Evolutionary conservation across 169 alveolate genomes (phyloP).

Genomic region (Cryptosporidium parvum): DNA sequence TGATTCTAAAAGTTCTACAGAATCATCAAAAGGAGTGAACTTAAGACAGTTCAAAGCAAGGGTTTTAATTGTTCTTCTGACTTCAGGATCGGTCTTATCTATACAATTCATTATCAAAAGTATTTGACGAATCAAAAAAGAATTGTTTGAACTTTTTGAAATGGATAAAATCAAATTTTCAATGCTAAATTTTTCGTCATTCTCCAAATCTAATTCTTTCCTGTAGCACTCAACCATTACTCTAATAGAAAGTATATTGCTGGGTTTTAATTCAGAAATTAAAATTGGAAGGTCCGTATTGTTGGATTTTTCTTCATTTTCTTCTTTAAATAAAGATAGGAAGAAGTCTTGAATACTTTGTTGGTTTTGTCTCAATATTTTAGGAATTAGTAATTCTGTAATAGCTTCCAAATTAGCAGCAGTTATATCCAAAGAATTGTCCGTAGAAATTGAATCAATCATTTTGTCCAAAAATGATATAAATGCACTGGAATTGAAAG

Average conservation of each 20-base stretch:
- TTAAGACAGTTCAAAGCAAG: conserved; percentile 39
- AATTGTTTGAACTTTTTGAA: conserved; percentile 33
- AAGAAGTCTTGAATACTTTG: conserved; percentile 2
- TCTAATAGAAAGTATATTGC: conserved; percentile 23
- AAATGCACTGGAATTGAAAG: conserved; percentile 1
- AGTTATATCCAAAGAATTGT: conserved; percentile 17
- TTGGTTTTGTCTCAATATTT: not conserved
- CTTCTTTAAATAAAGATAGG: not conserved
- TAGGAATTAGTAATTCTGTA: conserved; percentile 17
- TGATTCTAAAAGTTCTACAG: conserved; percentile 34
- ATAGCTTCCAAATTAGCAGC: conserved; percentile 56
- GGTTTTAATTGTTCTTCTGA: conserved; percentile 6
- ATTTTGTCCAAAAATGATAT: conserved; percentile 42
- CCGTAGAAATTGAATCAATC: conserved; percentile 15
- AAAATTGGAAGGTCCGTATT: not conserved
- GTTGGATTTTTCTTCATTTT: not conserved
- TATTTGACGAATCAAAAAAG: conserved; percentile 65
- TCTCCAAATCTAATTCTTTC: not conserved
- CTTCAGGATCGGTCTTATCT: conserved; percentile 61
- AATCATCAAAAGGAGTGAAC: conserved; percentile 62
- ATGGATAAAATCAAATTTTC: conserved; percentile 21
- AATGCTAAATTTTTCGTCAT: not conserved
- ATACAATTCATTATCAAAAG: conserved; percentile 21
- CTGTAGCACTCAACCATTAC: conserved; percentile 25
- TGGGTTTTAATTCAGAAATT: conserved; percentile 20